These are phyloP conservation scores for Actinomortierella ambigua DNA, from an alignment of 371 early-diverging fungal genomes.

Conservation along the genomic window DNA sequence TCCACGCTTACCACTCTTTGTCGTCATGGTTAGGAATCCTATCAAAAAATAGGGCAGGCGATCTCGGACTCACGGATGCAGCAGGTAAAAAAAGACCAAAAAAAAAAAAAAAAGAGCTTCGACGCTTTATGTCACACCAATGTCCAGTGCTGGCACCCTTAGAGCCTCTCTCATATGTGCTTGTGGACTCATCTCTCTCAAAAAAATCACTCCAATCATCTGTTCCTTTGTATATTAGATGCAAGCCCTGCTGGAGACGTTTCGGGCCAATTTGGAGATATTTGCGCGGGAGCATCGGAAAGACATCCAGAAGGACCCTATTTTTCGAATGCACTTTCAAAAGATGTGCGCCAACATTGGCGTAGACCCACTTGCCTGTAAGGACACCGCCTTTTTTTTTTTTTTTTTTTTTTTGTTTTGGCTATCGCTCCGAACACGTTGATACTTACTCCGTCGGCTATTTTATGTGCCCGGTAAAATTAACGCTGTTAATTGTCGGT, in stretches of 20 bases:
- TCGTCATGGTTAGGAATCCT: slow-evolving; percentile 50
- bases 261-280: slow-evolving; percentile 82
- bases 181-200: too few relatives aligned
- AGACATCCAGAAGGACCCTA: slow-evolving; percentile 88
- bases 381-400: slow-evolving; percentile 8
- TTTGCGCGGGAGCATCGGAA: slow-evolving; percentile 87
- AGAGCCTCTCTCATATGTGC: too few relatives aligned
- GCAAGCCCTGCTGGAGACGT: slow-evolving; percentile 73
- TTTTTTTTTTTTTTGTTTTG: not conserved
- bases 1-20: not conserved
- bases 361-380: slow-evolving; percentile 95
- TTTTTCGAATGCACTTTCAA: slow-evolving; percentile 90
- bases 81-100: slow-evolving; percentile 50
- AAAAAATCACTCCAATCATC: too few relatives aligned
- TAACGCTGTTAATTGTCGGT: not conserved
- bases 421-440: too few relatives aligned
- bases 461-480: not conserved
- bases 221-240: too few relatives aligned
- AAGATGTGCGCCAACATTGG: slow-evolving; percentile 93
- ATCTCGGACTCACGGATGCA: slow-evolving; percentile 62
- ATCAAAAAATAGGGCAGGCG: slow-evolving; percentile 56
- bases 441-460: not conserved
- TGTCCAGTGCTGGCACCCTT: not conserved
- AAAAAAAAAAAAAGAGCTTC: not conserved
- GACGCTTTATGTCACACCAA: too few relatives aligned